phyloP scores from a whole-genome alignment of 495 filamentous ascomycete species.

The Talaromyces adpressus region DNA sequence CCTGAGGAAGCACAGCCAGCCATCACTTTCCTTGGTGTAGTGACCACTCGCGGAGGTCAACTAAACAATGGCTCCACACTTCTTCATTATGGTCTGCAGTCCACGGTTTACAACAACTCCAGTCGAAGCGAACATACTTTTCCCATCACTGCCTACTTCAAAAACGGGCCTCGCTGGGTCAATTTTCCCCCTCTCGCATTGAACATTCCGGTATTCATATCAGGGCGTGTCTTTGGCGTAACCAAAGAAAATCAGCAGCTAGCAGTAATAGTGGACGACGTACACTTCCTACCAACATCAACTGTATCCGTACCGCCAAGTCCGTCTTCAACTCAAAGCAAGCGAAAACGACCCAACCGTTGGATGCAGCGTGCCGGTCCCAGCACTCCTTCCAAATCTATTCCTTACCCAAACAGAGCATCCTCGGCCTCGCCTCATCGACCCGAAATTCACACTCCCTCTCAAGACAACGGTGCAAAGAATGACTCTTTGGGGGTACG shows the following conservation, averaged over 20 bases:
- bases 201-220: constrained; percentile 9
- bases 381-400: background rate
- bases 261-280: constrained; percentile 6
- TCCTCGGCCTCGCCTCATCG: background rate
- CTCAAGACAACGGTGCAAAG: background rate
- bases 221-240: constrained; percentile 12
- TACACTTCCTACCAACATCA: constrained; percentile 15
- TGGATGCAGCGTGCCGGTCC: constrained; percentile 6
- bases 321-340: constrained; percentile 8
- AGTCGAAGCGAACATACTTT: constrained; percentile 11
- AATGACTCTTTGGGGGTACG: background rate
- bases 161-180: constrained; percentile 11
- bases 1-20: background rate
- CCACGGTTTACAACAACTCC: constrained; percentile 13
- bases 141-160: constrained; percentile 12
- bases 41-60: constrained; percentile 10
- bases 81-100: constrained; percentile 12
- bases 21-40: background rate
- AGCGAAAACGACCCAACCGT: constrained; percentile 9
- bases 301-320: constrained; percentile 2
- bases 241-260: constrained; percentile 15
- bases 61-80: constrained; percentile 9
- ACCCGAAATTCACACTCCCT: background rate
- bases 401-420: background rate
- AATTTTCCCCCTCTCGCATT: constrained; percentile 10